Percentiles rank a stretch among this genome's conserved stretches.
These are phyloP conservation scores for Beta lomatogona DNA, from an alignment of 179 eudicot species.

Conservation along the genomic window DNA sequence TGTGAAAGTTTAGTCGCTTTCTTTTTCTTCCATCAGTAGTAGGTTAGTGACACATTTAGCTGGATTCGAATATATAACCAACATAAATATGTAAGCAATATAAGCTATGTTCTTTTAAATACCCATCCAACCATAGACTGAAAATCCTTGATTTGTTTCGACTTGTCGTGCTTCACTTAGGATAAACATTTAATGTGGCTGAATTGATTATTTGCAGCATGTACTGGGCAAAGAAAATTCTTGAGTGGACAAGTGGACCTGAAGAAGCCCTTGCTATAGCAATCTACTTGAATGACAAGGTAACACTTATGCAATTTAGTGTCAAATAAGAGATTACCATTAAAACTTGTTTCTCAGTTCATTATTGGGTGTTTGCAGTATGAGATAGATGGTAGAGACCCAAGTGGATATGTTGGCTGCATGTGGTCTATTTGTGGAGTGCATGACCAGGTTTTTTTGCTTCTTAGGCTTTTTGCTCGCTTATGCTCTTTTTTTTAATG, in stretches of 20 bases:
- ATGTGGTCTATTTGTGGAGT: constrained; percentile 99
- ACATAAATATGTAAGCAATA: not conserved
- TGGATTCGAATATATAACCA: no score
- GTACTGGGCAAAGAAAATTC: constrained; percentile 99
- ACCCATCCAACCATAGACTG: not conserved
- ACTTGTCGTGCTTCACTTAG: not conserved
- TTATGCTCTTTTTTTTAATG: not conserved
- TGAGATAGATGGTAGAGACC: constrained; percentile 94
- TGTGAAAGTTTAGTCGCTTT: not conserved
- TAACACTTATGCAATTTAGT: constrained; percentile 16
- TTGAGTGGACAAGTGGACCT: constrained; percentile 98
- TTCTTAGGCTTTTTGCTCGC: not conserved
- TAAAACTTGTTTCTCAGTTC: not conserved
- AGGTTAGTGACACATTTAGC: no score
- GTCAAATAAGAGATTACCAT: not conserved
- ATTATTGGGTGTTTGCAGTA: constrained; percentile 52
- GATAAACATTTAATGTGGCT: not conserved
- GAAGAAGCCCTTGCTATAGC: constrained; percentile 87
- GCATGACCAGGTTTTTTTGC: constrained; percentile 86
- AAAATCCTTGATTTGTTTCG: not conserved
- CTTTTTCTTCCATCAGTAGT: not conserved
- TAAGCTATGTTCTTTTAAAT: not conserved
- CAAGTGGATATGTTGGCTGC: constrained; percentile 95
- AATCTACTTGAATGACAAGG: constrained; percentile 92
- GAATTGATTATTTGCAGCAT: constrained; percentile 52